Evolutionary conservation across 257 asterid genomes (phyloP).

Genomic region (Asclepias syriaca): DNA sequence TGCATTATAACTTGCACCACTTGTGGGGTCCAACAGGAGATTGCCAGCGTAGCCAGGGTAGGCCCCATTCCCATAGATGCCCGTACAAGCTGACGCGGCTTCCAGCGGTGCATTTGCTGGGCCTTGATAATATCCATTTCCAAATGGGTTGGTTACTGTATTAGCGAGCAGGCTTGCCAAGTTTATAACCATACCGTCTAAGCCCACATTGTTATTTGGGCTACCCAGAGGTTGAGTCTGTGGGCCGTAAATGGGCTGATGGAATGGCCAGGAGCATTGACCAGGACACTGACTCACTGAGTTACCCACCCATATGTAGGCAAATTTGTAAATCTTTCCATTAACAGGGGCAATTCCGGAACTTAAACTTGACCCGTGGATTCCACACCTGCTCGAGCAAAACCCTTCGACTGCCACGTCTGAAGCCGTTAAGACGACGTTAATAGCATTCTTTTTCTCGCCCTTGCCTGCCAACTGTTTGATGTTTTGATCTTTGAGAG

Average conservation of each 20-base stretch:
- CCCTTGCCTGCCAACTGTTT: conserved; percentile 38
- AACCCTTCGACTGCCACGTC: conserved; percentile 47
- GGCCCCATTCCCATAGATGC: conserved; percentile 51
- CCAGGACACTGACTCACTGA: conserved; percentile 50
- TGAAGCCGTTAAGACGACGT: conserved; percentile 43
- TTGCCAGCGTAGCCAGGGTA: conserved; percentile 61
- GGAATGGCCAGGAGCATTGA: conserved; percentile 62
- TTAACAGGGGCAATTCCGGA: conserved; percentile 15
- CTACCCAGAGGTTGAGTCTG: conserved; percentile 42
- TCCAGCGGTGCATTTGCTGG: conserved; percentile 48
- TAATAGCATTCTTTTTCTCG: conserved; percentile 39
- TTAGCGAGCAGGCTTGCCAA: conserved; percentile 48
- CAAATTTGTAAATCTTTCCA: conserved; percentile 41
- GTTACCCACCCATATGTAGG: conserved; percentile 59
- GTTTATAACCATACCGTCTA: conserved; percentile 44
- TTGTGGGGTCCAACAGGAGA: conserved; percentile 45
- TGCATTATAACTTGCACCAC: conserved; percentile 61
- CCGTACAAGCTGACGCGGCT: conserved; percentile 57
- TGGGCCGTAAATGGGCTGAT: conserved; percentile 57
- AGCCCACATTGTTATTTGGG: conserved; percentile 49
- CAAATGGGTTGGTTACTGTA: conserved; percentile 53
- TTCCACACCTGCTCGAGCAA: conserved; percentile 54
- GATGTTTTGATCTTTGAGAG: conserved; percentile 29
- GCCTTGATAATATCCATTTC: conserved; percentile 52
- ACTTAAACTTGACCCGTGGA: conserved; percentile 39